Evolutionary conservation across 140 eudicot genomes (phyloP).

Genomic region (Oenanthe javanica): DNA sequence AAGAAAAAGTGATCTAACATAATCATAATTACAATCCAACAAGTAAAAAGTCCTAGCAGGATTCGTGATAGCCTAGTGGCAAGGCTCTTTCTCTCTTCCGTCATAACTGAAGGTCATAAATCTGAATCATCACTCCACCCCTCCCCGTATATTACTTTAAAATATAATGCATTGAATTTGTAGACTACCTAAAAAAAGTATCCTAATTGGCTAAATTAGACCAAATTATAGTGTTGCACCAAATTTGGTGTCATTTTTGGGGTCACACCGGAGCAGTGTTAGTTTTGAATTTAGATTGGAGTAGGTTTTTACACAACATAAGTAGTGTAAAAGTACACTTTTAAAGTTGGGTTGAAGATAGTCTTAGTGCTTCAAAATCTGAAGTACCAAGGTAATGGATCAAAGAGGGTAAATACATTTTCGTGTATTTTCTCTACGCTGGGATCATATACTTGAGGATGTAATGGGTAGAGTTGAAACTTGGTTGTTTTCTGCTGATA

Average conservation of each 20-base stretch:
- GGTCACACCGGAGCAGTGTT: not conserved
- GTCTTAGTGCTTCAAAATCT: not conserved
- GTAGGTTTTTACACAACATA: not conserved
- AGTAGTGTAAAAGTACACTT: not conserved
- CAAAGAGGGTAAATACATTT: not conserved
- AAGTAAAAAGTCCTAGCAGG: not conserved
- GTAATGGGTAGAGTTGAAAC: not conserved
- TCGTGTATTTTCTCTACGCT: not conserved
- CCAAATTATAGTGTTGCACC: not conserved
- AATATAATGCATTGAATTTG: not conserved
- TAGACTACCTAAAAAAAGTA: not conserved
- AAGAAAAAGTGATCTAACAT: too few species aligned
- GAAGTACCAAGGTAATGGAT: not conserved
- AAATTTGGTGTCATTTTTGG: not conserved
- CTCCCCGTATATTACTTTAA: not conserved
- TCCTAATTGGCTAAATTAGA: not conserved
- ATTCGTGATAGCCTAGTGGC: not conserved
- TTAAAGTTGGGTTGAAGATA: not conserved
- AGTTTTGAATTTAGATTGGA: not conserved
- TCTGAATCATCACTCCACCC: not conserved
- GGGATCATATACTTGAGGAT: not conserved
- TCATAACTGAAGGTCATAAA: not conserved
- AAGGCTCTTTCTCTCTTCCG: not conserved
- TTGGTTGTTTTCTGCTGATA: not conserved
- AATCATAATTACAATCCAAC: too few species aligned